Conservation (phyloP, 495 filamentous ascomycete species). For the Annulohypoxylon nitens region DNA sequence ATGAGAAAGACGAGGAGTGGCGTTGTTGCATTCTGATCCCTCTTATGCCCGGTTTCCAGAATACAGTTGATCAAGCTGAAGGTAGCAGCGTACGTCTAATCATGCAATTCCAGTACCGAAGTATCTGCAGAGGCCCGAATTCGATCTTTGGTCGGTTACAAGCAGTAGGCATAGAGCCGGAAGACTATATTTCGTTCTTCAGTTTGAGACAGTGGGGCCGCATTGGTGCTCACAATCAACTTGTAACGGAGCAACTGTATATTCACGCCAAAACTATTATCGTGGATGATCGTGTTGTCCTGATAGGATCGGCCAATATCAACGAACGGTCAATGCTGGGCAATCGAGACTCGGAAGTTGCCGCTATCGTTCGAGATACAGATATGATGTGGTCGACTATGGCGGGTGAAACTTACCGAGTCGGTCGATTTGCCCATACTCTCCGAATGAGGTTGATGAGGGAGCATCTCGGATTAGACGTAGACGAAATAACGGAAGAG, state of each 20-base stretch:
- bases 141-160: slow-evolving; percentile 92
- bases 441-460: slow-evolving; percentile 95
- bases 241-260: slow-evolving; percentile 97
- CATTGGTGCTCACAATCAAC: slow-evolving; percentile 81
- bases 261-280: slow-evolving; percentile 99
- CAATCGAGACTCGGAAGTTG: slow-evolving; percentile 90
- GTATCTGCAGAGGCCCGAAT: slow-evolving; percentile 92
- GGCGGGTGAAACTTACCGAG: slow-evolving; percentile 87
- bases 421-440: slow-evolving; percentile 92
- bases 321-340: slow-evolving; percentile 98
- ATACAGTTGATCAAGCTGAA: slow-evolving; percentile 92
- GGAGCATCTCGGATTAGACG: slow-evolving; percentile 95
- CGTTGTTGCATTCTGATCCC: slow-evolving; percentile 94
- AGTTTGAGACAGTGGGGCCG: slow-evolving; percentile 93
- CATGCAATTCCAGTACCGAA: slow-evolving; percentile 97
- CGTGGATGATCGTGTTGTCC: slow-evolving; percentile 91
- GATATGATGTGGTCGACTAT: slow-evolving; percentile 95
- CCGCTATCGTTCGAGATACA: slow-evolving; percentile 90
- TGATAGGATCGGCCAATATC: slow-evolving; percentile 99
- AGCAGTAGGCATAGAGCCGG: slow-evolving; percentile 88
- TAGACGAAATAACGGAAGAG: slow-evolving; percentile 89
- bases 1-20: slow-evolving; percentile 89
- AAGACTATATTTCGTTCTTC: slow-evolving; percentile 97
- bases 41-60: slow-evolving; percentile 98
- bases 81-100: slow-evolving; percentile 95